phyloP scores from a whole-genome alignment of 2,329 filamentous ascomycete genomes.

The Pyricularia sp. region DNA sequence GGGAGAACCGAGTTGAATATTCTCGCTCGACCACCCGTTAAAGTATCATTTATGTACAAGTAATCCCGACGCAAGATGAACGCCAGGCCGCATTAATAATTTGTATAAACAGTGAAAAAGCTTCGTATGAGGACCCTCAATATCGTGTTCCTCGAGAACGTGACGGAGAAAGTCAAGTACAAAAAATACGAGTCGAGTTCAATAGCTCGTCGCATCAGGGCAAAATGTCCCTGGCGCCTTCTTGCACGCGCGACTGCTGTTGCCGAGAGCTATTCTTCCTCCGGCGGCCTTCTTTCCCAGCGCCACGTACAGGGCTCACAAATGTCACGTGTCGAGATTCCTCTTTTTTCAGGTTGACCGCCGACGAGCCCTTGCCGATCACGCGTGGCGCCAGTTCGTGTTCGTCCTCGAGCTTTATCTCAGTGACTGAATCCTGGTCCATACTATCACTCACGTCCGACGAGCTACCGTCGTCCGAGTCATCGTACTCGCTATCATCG shows the following conservation, averaged over 20 bases:
- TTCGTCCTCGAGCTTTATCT: slow-evolving; percentile 48
- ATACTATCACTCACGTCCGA: slow-evolving; percentile 42
- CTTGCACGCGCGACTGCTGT: not conserved
- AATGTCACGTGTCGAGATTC: slow-evolving; percentile 43
- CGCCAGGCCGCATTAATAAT: slow-evolving; percentile 5
- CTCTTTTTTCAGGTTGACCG: slow-evolving; percentile 38
- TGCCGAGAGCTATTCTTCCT: slow-evolving; percentile 14
- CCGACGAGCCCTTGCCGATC: slow-evolving; percentile 29
- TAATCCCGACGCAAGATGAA: not conserved
- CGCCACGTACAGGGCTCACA: slow-evolving; percentile 35
- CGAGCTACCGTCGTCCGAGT: slow-evolving; percentile 51
- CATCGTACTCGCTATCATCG: slow-evolving; percentile 68
- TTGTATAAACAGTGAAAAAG: slow-evolving; percentile 1
- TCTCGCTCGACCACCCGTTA: not conserved
- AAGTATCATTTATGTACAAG: not conserved
- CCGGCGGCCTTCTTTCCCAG: slow-evolving; percentile 15
- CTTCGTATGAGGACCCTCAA: slow-evolving; percentile 3
- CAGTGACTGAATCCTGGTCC: slow-evolving; percentile 46
- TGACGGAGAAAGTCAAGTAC: not conserved
- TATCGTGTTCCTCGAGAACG: not conserved
- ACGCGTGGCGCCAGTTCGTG: slow-evolving; percentile 23
- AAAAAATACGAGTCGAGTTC: not conserved
- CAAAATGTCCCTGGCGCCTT: not conserved
- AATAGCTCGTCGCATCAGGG: not conserved
- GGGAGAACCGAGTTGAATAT: not conserved